These are phyloP conservation scores for Zizania latifolia DNA, from an alignment of 176 grass and related monocot genomes.

Conservation along the genomic window DNA sequence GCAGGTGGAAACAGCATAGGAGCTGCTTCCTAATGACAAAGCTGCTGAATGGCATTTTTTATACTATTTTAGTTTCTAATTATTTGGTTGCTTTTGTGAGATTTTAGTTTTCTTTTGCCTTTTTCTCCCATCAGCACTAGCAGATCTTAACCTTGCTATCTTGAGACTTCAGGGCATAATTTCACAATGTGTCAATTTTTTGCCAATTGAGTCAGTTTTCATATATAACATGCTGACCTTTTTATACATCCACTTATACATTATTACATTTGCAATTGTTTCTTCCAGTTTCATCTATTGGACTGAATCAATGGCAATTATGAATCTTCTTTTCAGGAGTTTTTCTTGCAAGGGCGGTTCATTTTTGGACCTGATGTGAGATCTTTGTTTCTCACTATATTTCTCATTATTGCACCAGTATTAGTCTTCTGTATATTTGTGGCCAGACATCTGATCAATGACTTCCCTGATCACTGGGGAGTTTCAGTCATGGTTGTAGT, in stretches of 20 bases:
- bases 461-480: slow-evolving; percentile 80
- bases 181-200: background rate
- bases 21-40: background rate
- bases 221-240: background rate
- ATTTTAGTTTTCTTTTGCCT: background rate
- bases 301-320: background rate
- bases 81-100: background rate
- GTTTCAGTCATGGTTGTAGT: slow-evolving; percentile 76
- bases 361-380: slow-evolving; percentile 98
- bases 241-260: background rate
- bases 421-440: slow-evolving; percentile 93
- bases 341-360: slow-evolving; percentile 88
- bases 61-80: background rate
- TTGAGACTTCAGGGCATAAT: background rate
- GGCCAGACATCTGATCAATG: slow-evolving; percentile 77
- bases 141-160: background rate
- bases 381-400: slow-evolving; percentile 90
- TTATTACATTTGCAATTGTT: background rate
- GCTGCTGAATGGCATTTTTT: background rate
- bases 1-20: background rate
- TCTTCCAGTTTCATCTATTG: background rate
- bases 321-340: slow-evolving; percentile 60
- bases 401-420: slow-evolving; percentile 79
- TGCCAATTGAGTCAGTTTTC: background rate
- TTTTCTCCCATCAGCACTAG: background rate